phyloP scores from a whole-genome alignment of 257 asterid species.

The Haberlea rhodopensis region DNA sequence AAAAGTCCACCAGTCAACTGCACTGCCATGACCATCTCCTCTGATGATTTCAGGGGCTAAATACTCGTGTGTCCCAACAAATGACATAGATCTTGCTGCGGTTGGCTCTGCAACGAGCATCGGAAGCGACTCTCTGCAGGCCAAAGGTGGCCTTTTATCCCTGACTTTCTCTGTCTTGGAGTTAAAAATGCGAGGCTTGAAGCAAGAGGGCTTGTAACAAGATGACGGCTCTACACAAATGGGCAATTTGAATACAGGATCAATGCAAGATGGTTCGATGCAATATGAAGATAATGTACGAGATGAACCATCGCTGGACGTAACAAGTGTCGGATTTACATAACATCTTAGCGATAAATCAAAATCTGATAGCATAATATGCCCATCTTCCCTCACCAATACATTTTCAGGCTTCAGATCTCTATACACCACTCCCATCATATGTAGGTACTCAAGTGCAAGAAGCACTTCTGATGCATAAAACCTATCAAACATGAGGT shows the following conservation, averaged over 20 bases:
- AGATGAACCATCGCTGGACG: slow-evolving; percentile 41
- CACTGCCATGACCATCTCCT: slow-evolving; percentile 97
- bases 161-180: slow-evolving; percentile 42
- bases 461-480: slow-evolving; percentile 88
- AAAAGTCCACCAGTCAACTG: slow-evolving; percentile 98
- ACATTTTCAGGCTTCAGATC: slow-evolving; percentile 95
- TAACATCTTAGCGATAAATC: slow-evolving; percentile 78
- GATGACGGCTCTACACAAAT: slow-evolving; percentile 68
- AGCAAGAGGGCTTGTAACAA: slow-evolving; percentile 84
- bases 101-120: slow-evolving; percentile 59
- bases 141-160: slow-evolving; percentile 34
- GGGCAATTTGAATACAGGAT: slow-evolving; percentile 65
- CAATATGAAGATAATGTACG: slow-evolving; percentile 70
- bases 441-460: slow-evolving; percentile 84
- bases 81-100: slow-evolving; percentile 62
- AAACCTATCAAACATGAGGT: slow-evolving; percentile 46
- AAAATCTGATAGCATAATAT: slow-evolving; percentile 90
- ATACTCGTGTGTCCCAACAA: slow-evolving; percentile 91
- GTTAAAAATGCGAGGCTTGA: slow-evolving; percentile 70
- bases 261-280: slow-evolving; percentile 73
- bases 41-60: slow-evolving; percentile 84
- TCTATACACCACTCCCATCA: slow-evolving; percentile 95
- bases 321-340: slow-evolving; percentile 73
- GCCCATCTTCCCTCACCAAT: slow-evolving; percentile 89
- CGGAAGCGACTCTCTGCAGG: slow-evolving; percentile 44